Evolutionary conservation across 805 yeast species (phyloP), one percentile per base, ranked within the genome.

Genomic region (Saturnispora quitensis): DNA sequence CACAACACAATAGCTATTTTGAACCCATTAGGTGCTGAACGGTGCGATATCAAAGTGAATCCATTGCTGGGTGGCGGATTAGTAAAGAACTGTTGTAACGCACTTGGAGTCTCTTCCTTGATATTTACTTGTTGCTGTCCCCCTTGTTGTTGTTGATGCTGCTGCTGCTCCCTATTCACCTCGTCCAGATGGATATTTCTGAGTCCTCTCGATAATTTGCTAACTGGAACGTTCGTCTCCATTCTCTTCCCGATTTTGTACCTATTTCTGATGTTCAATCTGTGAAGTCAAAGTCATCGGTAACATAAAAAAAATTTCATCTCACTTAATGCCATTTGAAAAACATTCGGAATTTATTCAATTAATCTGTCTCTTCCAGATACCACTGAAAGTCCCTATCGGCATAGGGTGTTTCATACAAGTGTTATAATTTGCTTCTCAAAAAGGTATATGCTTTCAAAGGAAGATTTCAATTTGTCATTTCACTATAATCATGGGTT

Each of bases 1-100:
- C 89, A 80, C 53, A 93, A 72, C 31, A 89, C 84, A 44, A 90
- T 89, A 27, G 97, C 96, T 15, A 91, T 96, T 68, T 93, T 91
- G 74, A 88, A 90, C 1, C 97, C 97, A 68, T 90, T 90, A 27
- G 97, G 97, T 1, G 97, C 97, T 3, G 91, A 84, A 58, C 95
- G 61, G 62, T 84, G 81, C 68, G 95, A 61, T 78, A 86, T 89
- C 45, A 90, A 73, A 1, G 96, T 88, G 66, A 78, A 87, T 1
- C 97, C 97, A 56, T 82, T 85, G 18, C 76, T 68, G 10, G 96
- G 95, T 58, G 82, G 85, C 3, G 63, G 65, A 38, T 53, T 82
- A 57, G 77, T 80, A 63, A 88, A 84, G 87, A 89, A 55, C 77
- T 74, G 28, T 84, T 75, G 36, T 49, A 89, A 78, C 56, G 95